A percentile compares a stretch with the other conserved stretches of the same genome.
These are phyloP conservation scores for Phoma sp. DNA, from an alignment of 2,329 filamentous ascomycete species.

Conservation along the genomic window DNA sequence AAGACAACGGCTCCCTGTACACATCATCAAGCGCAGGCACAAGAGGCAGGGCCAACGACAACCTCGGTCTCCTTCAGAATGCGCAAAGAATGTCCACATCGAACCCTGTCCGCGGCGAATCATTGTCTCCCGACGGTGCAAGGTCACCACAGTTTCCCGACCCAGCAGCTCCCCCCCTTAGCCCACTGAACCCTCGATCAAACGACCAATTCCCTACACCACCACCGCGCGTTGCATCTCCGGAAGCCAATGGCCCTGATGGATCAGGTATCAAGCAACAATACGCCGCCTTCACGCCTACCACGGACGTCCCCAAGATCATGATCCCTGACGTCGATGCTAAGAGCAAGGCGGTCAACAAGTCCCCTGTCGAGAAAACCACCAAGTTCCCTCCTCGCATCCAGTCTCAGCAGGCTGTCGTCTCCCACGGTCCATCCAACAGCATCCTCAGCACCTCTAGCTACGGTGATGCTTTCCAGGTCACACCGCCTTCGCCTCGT, in stretches of 20 bases:
- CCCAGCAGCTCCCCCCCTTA: conserved; percentile 34
- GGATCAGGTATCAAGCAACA: conserved; percentile 32
- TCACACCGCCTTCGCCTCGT: conserved; percentile 54
- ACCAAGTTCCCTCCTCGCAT: conserved; percentile 36
- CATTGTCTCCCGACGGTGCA: conserved; percentile 43
- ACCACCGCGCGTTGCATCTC: conserved; percentile 17
- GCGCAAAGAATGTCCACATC: conserved; percentile 66
- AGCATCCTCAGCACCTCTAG: conserved; percentile 60
- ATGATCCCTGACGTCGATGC: conserved; percentile 28
- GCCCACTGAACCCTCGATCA: conserved; percentile 41
- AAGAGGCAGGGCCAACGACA: conserved; percentile 57
- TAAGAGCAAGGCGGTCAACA: conserved; percentile 34
- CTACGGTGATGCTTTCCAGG: conserved; percentile 63
- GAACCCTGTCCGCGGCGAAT: conserved; percentile 53
- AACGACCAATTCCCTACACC: conserved; percentile 23
- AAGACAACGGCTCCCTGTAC: conserved; percentile 59
- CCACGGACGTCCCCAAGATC: conserved; percentile 34
- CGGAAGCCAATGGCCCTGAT: conserved; percentile 5
- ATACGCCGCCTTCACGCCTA: conserved; percentile 49
- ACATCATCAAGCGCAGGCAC: conserved; percentile 59
- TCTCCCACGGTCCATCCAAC: conserved; percentile 42
- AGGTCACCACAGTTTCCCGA: conserved; percentile 45
- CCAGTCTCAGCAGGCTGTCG: conserved; percentile 47
- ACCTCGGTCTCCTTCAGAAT: conserved; percentile 62
- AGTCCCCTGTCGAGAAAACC: conserved; percentile 32